Percentiles rank a stretch among this genome's conserved stretches.
Evolutionary conservation across 2,329 filamentous ascomycete species (phyloP).

Genomic region (Pseudofabraea citricarpa): DNA sequence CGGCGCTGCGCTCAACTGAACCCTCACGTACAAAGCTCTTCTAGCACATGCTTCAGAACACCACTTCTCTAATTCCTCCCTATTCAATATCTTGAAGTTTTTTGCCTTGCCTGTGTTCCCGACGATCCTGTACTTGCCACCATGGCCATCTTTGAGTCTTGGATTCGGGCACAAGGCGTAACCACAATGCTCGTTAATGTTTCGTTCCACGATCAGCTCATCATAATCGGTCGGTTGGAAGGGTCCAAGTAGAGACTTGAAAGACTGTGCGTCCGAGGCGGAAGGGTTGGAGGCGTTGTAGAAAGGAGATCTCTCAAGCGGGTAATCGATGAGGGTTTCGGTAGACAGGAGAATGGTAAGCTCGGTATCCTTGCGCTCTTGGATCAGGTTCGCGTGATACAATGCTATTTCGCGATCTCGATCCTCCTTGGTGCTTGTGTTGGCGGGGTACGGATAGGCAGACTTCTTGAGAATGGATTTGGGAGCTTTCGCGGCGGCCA

Average conservation of each 20-base stretch:
- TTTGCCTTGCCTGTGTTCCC: slow-evolving; percentile 42
- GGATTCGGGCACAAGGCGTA: slow-evolving; percentile 72
- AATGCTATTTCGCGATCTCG: slow-evolving; percentile 61
- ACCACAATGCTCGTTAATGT: slow-evolving; percentile 76
- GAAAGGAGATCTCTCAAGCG: slow-evolving; percentile 39
- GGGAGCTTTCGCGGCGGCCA: slow-evolving; percentile 25
- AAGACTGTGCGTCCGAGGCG: slow-evolving; percentile 54
- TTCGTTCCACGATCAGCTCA: slow-evolving; percentile 81
- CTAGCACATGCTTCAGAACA: slow-evolving; percentile 76
- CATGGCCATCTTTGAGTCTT: slow-evolving; percentile 50
- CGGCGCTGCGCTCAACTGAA: slow-evolving; percentile 80
- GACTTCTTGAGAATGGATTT: slow-evolving; percentile 61
- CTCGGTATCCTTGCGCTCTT: slow-evolving; percentile 77
- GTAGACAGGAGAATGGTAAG: slow-evolving; percentile 69
- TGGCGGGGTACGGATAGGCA: slow-evolving; percentile 34
- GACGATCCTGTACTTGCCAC: slow-evolving; percentile 65
- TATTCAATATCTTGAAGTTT: slow-evolving; percentile 63
- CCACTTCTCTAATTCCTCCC: slow-evolving; percentile 76
- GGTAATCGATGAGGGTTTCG: slow-evolving; percentile 42
- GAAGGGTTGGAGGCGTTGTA: slow-evolving; percentile 47
- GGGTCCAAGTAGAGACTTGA: slow-evolving; percentile 61
- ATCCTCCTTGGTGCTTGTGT: slow-evolving; percentile 38
- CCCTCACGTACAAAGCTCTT: slow-evolving; percentile 78
- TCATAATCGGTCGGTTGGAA: slow-evolving; percentile 92
- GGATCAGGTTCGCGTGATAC: slow-evolving; percentile 76